phyloP scores from a whole-genome alignment of 305 asterid genomes.

The Euphrasia arctica region DNA sequence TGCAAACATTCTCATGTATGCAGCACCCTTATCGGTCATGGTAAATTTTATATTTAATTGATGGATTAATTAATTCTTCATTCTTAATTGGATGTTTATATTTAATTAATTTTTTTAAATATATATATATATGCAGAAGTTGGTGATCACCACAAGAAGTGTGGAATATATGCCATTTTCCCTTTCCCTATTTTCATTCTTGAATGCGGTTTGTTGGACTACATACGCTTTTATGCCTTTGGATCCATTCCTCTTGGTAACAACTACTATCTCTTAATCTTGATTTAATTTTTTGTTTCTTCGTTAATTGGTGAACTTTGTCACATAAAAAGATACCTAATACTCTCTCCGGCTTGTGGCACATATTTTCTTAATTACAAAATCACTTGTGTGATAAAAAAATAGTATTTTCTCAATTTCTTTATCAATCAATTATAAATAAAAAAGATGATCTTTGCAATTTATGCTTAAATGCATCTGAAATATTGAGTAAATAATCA shows the following conservation, averaged over 20 bases:
- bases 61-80: not conserved
- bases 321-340: too few relatives aligned
- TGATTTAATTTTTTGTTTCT: too few relatives aligned
- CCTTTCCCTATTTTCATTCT: conserved; percentile 52
- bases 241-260: conserved; percentile 54
- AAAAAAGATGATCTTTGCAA: not conserved
- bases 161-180: conserved; percentile 73
- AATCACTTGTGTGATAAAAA: too few relatives aligned
- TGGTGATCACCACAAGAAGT: conserved; percentile 61
- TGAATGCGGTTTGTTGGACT: conserved; percentile 61
- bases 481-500: not conserved
- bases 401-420: not conserved
- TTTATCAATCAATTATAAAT: not conserved
- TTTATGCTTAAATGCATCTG: not conserved
- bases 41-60: conserved; percentile 28
- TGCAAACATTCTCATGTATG: conserved; percentile 76
- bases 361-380: too few relatives aligned
- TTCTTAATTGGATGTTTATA: not conserved
- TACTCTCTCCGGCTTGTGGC: too few relatives aligned
- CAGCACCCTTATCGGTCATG: conserved; percentile 80
- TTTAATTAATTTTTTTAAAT: not conserved
- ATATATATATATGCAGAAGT: conserved; percentile 38
- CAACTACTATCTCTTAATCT: not conserved
- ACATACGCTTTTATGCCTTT: conserved; percentile 53
- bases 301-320: too few relatives aligned